phyloP scores from a whole-genome alignment of 768 basidiomycete genomes.

The Xerocomus potaroensis region DNA sequence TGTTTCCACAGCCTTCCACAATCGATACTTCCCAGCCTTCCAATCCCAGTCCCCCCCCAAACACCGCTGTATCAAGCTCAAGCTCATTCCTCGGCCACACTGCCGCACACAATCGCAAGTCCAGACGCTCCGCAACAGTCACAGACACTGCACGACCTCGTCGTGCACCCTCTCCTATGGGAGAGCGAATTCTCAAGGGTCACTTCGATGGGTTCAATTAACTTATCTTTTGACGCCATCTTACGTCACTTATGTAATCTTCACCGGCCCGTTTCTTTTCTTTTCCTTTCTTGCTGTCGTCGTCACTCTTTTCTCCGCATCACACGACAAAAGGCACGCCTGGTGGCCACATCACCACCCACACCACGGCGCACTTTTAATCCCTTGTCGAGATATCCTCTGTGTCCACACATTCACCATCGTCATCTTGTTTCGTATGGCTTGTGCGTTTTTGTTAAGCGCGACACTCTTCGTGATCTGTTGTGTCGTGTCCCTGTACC shows the following conservation, averaged over 20 bases:
- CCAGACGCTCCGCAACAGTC: conserved; percentile 60
- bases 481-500: no score
- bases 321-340: no score
- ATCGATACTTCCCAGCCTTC: conserved; percentile 21
- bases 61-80: conserved; percentile 46
- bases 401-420: no score
- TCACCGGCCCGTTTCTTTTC: no score
- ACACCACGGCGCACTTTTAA: no score
- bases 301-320: no score
- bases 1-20: conserved; percentile 4
- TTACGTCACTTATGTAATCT: conserved; percentile 6
- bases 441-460: no score
- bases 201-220: conserved; percentile 89
- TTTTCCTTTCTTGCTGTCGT: no score
- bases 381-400: conserved; percentile 23
- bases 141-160: conserved; percentile 45
- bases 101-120: conserved; percentile 28
- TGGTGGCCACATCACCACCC: no score
- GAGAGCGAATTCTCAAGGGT: conserved; percentile 85
- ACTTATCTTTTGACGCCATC: conserved; percentile 19
- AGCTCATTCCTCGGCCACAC: conserved; percentile 13
- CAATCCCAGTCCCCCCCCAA: conserved; percentile 48
- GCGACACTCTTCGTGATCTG: no score
- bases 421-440: conserved; percentile 12
- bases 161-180: conserved; percentile 83